Evolutionary conservation across 495 filamentous ascomycete genomes (phyloP), one percentile per base, ranked within the genome.

Genomic region (Neurospora sp.): DNA sequence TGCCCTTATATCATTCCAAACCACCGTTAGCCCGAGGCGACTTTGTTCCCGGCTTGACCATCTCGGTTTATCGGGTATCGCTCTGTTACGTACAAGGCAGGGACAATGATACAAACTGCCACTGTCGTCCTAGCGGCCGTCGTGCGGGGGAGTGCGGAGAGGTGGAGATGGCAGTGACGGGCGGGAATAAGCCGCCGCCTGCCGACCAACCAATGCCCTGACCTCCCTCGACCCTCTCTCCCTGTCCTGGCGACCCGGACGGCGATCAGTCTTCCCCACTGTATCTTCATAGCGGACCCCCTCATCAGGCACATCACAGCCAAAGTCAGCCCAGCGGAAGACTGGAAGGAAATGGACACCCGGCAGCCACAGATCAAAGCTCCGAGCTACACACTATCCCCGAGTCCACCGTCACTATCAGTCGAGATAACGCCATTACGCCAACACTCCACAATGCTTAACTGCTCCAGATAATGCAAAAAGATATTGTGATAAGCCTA

Each of bases 131-230:
- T 35, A 66, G 53, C 53, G 46, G 31, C 27, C 3, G 53, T 35
- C 53, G 53, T 61, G 53, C 53, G 53, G 53, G 53, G 53, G 53
- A 61, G 53, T 61, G 53, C 53, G 53, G 53, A 61, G 53, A 61
- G 53, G 14, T 61, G 53, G 53, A 61, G 27, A 61, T 61, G 12
- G 46, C 46, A 53, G 20, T 53, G 46, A 53, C 31, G 31, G 31
- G 31, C 31, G 31, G 31, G 31, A 35, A 61, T 61, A 76, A 76
- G 75, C 75, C 75, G 75, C 70, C 59, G 70, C 69, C 59, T 75
- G 75, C 75, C 75, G 75, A 73, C 46, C 40, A 70, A 46, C 73
- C 75, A 76, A 76, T 72, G 22, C 40, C 35, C 14, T 22, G 18
- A 44, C 35, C 14, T 22, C 3, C 8, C 20, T 8, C 39, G 66